phyloP scores from a whole-genome alignment of 192 early-diverging fungal species.

The Coemansia sp. region DNA sequence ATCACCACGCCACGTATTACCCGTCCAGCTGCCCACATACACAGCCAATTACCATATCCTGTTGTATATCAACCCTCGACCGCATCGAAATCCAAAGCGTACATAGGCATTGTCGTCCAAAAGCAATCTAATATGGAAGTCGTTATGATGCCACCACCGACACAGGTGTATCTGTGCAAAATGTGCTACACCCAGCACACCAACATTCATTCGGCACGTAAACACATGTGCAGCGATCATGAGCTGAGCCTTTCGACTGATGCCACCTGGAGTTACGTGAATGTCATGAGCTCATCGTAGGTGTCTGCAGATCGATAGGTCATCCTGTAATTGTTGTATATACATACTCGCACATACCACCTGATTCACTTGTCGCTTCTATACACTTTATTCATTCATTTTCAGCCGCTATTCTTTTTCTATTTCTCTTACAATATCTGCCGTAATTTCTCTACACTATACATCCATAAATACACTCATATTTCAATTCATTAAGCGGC shows the following conservation, averaged over 20 bases:
- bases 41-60: not conserved
- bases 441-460: not conserved
- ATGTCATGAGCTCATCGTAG: conserved; percentile 15
- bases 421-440: not conserved
- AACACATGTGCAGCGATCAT: conserved; percentile 43
- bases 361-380: not conserved
- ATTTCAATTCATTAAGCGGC: not conserved
- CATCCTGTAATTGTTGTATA: conserved; percentile 11
- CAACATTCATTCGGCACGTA: conserved; percentile 55
- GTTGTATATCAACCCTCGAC: not conserved
- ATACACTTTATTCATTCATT: not conserved
- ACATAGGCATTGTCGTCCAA: not conserved
- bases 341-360: conserved; percentile 9
- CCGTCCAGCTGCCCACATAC: not conserved
- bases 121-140: conserved; percentile 16
- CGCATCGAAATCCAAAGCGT: not conserved
- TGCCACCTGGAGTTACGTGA: conserved; percentile 48
- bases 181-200: conserved; percentile 46
- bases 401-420: conserved; percentile 1
- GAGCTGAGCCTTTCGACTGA: conserved; percentile 29
- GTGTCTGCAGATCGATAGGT: not conserved
- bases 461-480: not conserved
- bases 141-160: conserved; percentile 45
- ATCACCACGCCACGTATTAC: not conserved
- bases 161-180: conserved; percentile 52